Base-by-base conservation (phyloP, 495 filamentous ascomycete species). In the Trichocladium antarcticum region DNA sequence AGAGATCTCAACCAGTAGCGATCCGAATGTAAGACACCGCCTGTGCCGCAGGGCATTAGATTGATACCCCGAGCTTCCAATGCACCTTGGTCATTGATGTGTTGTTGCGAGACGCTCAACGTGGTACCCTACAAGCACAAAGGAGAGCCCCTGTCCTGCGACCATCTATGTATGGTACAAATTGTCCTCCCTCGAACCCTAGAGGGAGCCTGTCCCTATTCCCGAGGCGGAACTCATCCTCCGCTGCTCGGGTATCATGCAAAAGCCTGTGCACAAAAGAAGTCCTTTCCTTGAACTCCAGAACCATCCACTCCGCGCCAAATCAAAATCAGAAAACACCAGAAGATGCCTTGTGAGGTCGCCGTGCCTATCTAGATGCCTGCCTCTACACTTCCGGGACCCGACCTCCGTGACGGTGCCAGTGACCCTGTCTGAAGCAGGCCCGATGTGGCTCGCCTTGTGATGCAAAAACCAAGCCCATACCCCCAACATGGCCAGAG, bases 1-100 rank as follows among this genome's bases (percentile, higher is more conserved):
- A 62, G 45, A 49, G 55, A 22, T 49, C 43, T 8, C 46, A 36
- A 35, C n/a, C 50, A 42, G 56, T 56, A 45, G 36, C 9, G 37
- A 15, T 12, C n/a, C 21, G 28, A 31, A 20, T 15, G 10, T 40
- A 17, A 17, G 35, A 21, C 31, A 12, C 7, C 16, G 15, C 22
- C 4, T 47, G 34, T 15, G 45, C 6, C 6, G 8, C 28, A 24
- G 5, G 4, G 22, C 3, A 11, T 5, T 41, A 42, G 42, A 34
- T 31, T 37, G 38, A 53, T 47, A 42, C 32, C 38, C 32, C 9
- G 17, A 42, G 29, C 10, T 31, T 14, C 14, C 37, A 42, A 41
- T 35, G 19, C 27, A 22, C 27, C 27, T 29, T 29, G 5, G 27
- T 32, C 31, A 32, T 29, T 29, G 3, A 14, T 32, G 24, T 8